Conservation (phyloP, 805 yeast genomes). For the Nakazawaea siamensis region DNA sequence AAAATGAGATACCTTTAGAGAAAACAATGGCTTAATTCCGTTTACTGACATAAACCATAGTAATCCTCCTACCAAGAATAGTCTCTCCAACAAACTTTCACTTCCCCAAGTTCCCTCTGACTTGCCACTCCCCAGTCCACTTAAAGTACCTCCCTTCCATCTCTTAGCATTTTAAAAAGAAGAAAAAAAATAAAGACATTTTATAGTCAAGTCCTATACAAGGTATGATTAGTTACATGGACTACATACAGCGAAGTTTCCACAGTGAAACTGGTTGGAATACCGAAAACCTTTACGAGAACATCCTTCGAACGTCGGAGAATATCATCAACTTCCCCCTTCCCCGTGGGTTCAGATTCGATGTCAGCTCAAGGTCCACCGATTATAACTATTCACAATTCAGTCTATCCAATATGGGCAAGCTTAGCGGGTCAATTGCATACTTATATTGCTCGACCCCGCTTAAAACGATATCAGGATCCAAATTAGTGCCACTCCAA, state of each 20-base stretch:
- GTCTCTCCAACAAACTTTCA: too few relatives aligned
- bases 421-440: constrained; percentile 74
- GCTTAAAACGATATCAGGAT: constrained; percentile 39
- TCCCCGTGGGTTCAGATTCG: constrained; percentile 60
- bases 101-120: too few relatives aligned
- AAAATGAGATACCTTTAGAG: background rate
- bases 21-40: too few relatives aligned
- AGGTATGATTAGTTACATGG: constrained; percentile 83
- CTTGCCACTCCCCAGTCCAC: too few relatives aligned
- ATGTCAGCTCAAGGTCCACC: constrained; percentile 63
- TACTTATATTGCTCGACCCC: constrained; percentile 67
- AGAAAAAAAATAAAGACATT: too few relatives aligned
- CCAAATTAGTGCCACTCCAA: constrained; percentile 49
- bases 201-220: too few relatives aligned
- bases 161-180: too few relatives aligned
- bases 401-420: constrained; percentile 53
- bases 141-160: too few relatives aligned
- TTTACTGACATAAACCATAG: too few relatives aligned
- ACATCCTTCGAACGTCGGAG: constrained; percentile 63
- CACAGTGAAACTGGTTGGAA: constrained; percentile 70
- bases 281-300: constrained; percentile 67
- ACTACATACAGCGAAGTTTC: constrained; percentile 69
- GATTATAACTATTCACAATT: constrained; percentile 65
- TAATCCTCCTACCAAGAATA: too few relatives aligned
- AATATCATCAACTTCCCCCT: constrained; percentile 65